Conservation (phyloP, 2,329 filamentous ascomycete species). For the Exutisphaerella laricina region DNA sequence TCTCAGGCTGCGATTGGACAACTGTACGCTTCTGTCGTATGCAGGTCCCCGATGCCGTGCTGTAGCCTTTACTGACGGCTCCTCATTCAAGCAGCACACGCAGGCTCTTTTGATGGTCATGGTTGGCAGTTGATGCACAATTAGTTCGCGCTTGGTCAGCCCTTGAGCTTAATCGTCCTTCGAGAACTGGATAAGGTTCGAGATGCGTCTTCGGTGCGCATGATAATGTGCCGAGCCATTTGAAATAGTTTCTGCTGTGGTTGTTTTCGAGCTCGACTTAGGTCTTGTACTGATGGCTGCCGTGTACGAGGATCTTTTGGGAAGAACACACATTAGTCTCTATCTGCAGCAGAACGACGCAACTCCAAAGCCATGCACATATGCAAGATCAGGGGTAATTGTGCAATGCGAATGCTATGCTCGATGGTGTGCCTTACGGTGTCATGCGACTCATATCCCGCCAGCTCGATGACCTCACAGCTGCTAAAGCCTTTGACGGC, state of each 20-base stretch:
- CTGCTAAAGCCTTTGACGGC: constrained; percentile 33
- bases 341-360: neutral
- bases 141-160: neutral
- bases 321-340: constrained; percentile 8
- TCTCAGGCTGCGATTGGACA: neutral
- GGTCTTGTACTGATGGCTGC: neutral
- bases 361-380: neutral
- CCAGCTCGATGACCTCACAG: constrained; percentile 9
- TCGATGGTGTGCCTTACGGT: constrained; percentile 14
- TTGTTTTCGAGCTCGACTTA: neutral
- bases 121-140: constrained; percentile 3
- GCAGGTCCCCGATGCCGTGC: neutral
- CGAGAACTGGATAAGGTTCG: constrained; percentile 7
- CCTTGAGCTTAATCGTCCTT: constrained; percentile 4
- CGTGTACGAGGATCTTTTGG: constrained; percentile 6
- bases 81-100: neutral
- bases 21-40: neutral
- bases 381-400: no score
- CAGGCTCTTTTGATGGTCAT: no score
- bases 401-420: neutral
- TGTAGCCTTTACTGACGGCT: neutral
- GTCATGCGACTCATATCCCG: constrained; percentile 18
- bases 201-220: constrained; percentile 9
- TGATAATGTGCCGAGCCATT: constrained; percentile 2
- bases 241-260: neutral